Base-by-base conservation (phyloP, 495 filamentous ascomycete genomes). In the Alectoria sarmentosa region DNA sequence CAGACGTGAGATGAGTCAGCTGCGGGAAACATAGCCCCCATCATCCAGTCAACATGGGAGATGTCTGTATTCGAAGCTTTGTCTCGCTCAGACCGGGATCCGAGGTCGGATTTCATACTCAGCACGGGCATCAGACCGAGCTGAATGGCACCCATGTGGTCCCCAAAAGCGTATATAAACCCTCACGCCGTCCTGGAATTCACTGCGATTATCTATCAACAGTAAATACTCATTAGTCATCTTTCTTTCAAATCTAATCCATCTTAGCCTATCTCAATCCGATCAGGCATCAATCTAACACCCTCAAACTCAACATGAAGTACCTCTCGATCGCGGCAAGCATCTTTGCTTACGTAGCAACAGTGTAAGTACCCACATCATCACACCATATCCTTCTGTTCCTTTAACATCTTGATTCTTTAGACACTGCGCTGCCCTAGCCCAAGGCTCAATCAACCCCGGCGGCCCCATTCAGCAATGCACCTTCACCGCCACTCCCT, bases 401-500 rank as follows among this genome's bases (percentile, higher is more conserved):
- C 37, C 14, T 65, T 56, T 65, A 42, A 65, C 56, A 30, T 49
- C n/a, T 46, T 4, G 13, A 32, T 15, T 26, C 10, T n/a, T n/a
- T 11, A 34, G 19, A 4, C 17, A 30, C 36, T 56, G 58, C 49
- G n/a, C 56, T 4, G 48, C 49, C 19, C 30, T 32, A 10, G 41
- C 64, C 36, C 58, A 66, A 6, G 44, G n/a, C 44, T n/a, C 44
- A 14, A 26, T 26, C n/a, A 26, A 26, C 21, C 42, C 19, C 8
- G 39, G 39, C 2, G 39, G 39, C 14, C 23, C 57, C 13, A 8
- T 19, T 17, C 28, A 42, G n/a, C 57, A 42, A 28, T 66, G 64
- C 21, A 66, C 64, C n/a, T 66, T 10, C 64, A 62, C 58, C 21
- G 37, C 19, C 14, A 55, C 58, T 7, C 6, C 26, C 4, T 65